Evolutionary conservation across 768 basidiomycete genomes (phyloP), one percentile per base, ranked within the genome.

Genomic region (Lactifluus pinguis): DNA sequence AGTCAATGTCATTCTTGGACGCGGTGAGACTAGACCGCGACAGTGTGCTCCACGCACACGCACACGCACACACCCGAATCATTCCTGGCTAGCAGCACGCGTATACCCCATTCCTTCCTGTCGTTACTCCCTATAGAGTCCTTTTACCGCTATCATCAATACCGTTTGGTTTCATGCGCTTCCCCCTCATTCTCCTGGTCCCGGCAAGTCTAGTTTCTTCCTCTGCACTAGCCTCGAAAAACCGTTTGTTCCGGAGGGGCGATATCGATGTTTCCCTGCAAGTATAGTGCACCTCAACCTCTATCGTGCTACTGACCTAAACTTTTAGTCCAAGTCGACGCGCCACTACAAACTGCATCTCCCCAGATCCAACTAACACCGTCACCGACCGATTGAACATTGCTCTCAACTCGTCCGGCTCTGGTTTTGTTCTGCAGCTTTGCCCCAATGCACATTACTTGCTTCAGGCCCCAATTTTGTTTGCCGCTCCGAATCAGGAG

Each of bases 401-500:
- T 0, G 78, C 85, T 39, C 78, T 90, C 49, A 82, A 80, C 60
- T 79, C 83, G 5, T 83, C 84, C 19, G 86, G 88, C 13, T 69
- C 80, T 47, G 85, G 84, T 29, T 92, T 83, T 69, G 75, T 76
- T 6, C 78, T 94, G 6, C 75, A 73, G 14, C 77, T 94, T 3
- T 94, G 92, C 72, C 83, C 83, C 1, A 72, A 74, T 34, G 71
- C 78, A 55, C 73, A 79, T 51, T 93, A 94, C 68, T 60, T 79
- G 62, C 80, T 92, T 62, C 77, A 81, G 55, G 79, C 82, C 3
- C 84, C 88, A 0, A 77, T 94, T 53, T 72, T 79, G 36, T 91
- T 90, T 66, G 76, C 83, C 0, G 79, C 83, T 11, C 76, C 80
- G 0, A 76, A 84, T 66, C 86, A 94, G 72, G 92, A 93, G 72